These are phyloP conservation scores for Candida tibetensis DNA, from an alignment of 805 yeast genomes.

Conservation along the genomic window DNA sequence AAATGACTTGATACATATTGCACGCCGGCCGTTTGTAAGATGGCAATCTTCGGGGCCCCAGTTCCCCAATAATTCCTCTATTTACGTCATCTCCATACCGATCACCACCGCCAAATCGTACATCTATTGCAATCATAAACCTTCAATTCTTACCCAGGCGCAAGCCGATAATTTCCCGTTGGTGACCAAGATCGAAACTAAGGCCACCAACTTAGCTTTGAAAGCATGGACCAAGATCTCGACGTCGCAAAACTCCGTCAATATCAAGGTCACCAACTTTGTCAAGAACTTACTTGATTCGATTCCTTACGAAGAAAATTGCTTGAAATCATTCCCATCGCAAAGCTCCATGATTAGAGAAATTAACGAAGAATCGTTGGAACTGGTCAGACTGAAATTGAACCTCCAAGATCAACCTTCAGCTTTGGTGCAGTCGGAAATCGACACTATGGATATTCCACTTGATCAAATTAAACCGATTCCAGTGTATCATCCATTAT, in stretches of 20 bases:
- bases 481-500: slow-evolving; percentile 39
- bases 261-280: slow-evolving; percentile 54
- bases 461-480: slow-evolving; percentile 34
- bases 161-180: slow-evolving; percentile 29
- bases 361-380: slow-evolving; percentile 28
- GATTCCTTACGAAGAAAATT: slow-evolving; percentile 78
- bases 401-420: slow-evolving; percentile 4
- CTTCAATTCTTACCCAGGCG: slow-evolving; percentile 21
- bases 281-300: slow-evolving; percentile 54
- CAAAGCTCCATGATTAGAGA: slow-evolving; percentile 54
- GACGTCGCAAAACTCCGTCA: slow-evolving; percentile 52
- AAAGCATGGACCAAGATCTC: slow-evolving; percentile 63
- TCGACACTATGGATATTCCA: slow-evolving; percentile 24
- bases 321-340: slow-evolving; percentile 75
- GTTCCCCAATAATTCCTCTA: not conserved
- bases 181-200: slow-evolving; percentile 43
- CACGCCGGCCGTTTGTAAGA: no score
- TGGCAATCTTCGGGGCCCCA: not conserved
- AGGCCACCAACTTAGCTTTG: slow-evolving; percentile 47
- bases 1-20: no score
- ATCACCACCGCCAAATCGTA: slow-evolving; percentile 60
- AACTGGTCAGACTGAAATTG: slow-evolving; percentile 12
- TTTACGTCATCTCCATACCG: slow-evolving; percentile 70
- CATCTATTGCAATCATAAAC: slow-evolving; percentile 64
- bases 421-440: slow-evolving; percentile 23